Base-by-base conservation (phyloP, 805 yeast genomes). In the Ogataea siamensis region DNA sequence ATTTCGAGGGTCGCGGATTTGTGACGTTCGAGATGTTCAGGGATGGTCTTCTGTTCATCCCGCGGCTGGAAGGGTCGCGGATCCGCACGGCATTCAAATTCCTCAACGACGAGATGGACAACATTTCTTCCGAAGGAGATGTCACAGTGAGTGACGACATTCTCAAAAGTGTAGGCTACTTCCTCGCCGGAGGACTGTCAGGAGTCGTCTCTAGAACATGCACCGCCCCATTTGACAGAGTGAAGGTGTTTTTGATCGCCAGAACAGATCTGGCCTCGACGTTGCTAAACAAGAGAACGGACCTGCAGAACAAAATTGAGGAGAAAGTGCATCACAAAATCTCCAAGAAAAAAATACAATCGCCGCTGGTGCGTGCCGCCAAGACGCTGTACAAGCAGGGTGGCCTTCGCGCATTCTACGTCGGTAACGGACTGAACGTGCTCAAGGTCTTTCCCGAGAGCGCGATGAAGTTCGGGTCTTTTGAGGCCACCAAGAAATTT, bases 201-300 rank as follows among this genome's bases (percentile, higher is more conserved):
- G 99, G 99, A 2, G 99, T 91, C 2, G 83, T 93, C 4, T 87
- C 96, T 10, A 78, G 99, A 64, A 88, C 98, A 0, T 83, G 93
- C 52, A 93, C 99, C 0, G 99, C 98, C 0, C 99, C 99, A 8
- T 86, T 93, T 47, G 99, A 93, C 61, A 75, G 99, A 58, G 76
- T 93, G 15, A 93, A 93, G 59, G 98, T 93, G 10, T 93, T 86
- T 51, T 67, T 93, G 34, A 93, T 93, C 53, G 97, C 98, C 1
- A 76, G 95, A 59, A 82, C 96, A 1, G 94, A 84, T 57, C 63
- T 84, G 30, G 71, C 85, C 0, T 81, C 89, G 4, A 83, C 87
- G 0, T 64, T 83, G 5, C 60, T 84, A 32, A 78, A 76, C 42
- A 75, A 82, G 9, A 80, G 71, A 50, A 61, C 65, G 25, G 67